These are phyloP conservation scores for Aphanomyces cochlioides DNA, from an alignment of 352 stramenopile species.

Conservation along the genomic window DNA sequence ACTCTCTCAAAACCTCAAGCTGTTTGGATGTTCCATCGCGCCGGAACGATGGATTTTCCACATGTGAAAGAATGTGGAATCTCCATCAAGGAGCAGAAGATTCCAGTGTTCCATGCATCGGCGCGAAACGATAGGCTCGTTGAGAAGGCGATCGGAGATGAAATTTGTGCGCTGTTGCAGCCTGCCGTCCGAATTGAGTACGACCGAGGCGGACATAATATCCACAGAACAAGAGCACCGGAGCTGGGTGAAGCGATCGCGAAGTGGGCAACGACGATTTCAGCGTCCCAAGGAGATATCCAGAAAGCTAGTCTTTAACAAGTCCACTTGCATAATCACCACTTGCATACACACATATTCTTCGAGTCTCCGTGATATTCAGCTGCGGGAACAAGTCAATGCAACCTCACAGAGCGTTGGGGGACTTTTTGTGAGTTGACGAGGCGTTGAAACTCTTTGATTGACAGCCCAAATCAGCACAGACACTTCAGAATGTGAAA, in stretches of 20 bases:
- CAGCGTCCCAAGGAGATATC: no score
- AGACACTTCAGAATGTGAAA: no score
- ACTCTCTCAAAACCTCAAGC: not conserved
- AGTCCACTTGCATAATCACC: no score
- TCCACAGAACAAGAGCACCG: constrained; percentile 14
- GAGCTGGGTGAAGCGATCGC: not conserved
- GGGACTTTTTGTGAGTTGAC: no score
- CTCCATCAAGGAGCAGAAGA: not conserved
- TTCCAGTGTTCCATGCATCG: not conserved
- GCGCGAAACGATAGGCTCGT: constrained; percentile 14
- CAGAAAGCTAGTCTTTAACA: no score
- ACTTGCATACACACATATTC: no score
- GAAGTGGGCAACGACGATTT: not conserved
- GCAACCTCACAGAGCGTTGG: no score
- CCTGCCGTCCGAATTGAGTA: constrained; percentile 1
- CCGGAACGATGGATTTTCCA: not conserved
- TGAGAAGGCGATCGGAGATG: constrained; percentile 11
- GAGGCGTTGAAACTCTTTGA: no score
- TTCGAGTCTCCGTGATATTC: no score
- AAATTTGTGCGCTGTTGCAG: constrained; percentile 5
- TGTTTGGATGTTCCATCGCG: not conserved
- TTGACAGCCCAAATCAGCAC: no score
- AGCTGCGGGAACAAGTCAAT: no score
- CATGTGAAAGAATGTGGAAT: not conserved
- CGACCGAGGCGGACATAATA: constrained; percentile 11